Evolutionary conservation across 169 alveolate species (phyloP).

Genomic region (Cryptosporidium viatorum): DNA sequence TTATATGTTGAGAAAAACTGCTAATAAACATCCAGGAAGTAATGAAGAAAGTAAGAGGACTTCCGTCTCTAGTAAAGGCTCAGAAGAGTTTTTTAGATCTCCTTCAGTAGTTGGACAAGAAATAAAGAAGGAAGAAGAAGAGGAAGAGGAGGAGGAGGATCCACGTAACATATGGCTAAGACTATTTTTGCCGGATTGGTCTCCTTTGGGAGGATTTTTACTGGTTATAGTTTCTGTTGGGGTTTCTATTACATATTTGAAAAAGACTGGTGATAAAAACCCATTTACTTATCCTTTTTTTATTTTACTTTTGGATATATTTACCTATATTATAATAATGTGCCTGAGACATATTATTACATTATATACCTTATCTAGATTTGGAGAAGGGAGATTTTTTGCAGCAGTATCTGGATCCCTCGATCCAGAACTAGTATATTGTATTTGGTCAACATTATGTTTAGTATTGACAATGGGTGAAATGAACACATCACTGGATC

Average conservation of each 20-base stretch:
- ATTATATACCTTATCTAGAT: conserved; percentile 32
- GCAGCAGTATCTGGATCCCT: conserved; percentile 71
- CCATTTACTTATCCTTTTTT: conserved; percentile 57
- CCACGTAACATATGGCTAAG: conserved; percentile 65
- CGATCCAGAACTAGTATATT: conserved; percentile 71
- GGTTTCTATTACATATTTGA: conserved; percentile 37
- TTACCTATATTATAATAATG: conserved; percentile 54
- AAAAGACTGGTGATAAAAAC: conserved; percentile 33
- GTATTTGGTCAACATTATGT: conserved; percentile 66
- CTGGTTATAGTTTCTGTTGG: conserved; percentile 24
- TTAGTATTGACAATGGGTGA: conserved; percentile 51
- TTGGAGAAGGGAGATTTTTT: conserved; percentile 73
- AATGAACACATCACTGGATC: not conserved
- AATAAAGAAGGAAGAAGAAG: conserved; percentile 65
- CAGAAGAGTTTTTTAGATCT: conserved; percentile 65
- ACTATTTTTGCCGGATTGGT: conserved; percentile 57
- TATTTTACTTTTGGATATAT: conserved; percentile 25
- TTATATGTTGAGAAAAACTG: conserved; percentile 36
- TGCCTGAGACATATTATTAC: conserved; percentile 47
- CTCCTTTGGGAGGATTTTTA: conserved; percentile 67
- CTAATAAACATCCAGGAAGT: conserved; percentile 5
- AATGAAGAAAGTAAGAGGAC: conserved; percentile 18
- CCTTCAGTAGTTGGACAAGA: conserved; percentile 74
- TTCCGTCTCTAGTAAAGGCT: conserved; percentile 33
- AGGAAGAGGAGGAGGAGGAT: conserved; percentile 73